Evolutionary conservation across 768 basidiomycete genomes (phyloP), one percentile per base, ranked within the genome.

Genomic region (Pisolithus microcarpus): DNA sequence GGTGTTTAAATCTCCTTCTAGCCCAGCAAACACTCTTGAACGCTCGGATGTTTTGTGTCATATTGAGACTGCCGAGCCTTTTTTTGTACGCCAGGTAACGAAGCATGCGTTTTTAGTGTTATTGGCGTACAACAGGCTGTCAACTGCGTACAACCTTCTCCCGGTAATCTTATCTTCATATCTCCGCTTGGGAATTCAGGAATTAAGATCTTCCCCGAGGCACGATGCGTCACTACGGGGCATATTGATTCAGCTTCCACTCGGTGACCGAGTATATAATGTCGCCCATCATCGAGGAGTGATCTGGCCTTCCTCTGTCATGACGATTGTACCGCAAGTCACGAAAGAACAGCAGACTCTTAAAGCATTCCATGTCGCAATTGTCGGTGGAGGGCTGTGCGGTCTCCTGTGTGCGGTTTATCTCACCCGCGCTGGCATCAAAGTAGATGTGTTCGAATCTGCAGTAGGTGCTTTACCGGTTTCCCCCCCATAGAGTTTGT

Each of bases 321-420:
- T 44, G 43, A 28, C 24, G 9, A 7, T 44, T 30, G 24, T 30
- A 10, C 21, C 18, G 1, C 39, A 40, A 10, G 23, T 28, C 4
- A 23, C 48, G 40, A 42, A 5, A 30, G 46, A 52, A 51, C 7
- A 38, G 7, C 43, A 28, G 45, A 46, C 48, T 13, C 13, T 0
- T 23, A 75, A 75, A 53, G 71, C 73, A 57, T 74, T 80, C 53
- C 65, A 66, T 26, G 68, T 81, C 26, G 78, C 78, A 1, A 73
- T 82, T 30, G 68, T 81, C 2, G 80, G 80, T 21, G 79, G 79
- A 19, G 79, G 81, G 10, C 72, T 81, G 61, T 75, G 73, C 50
- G 78, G 79, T 7, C 61, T 82, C 13, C 68, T 74, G 1, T 74
- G 72, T 53, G 78, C 79, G 2, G 66, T 74, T 43, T 73, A 66